Evolutionary conservation across 2,329 filamentous ascomycete species (phyloP), one percentile per base, ranked within the genome.

Genomic region (Cordyceps cicadae): DNA sequence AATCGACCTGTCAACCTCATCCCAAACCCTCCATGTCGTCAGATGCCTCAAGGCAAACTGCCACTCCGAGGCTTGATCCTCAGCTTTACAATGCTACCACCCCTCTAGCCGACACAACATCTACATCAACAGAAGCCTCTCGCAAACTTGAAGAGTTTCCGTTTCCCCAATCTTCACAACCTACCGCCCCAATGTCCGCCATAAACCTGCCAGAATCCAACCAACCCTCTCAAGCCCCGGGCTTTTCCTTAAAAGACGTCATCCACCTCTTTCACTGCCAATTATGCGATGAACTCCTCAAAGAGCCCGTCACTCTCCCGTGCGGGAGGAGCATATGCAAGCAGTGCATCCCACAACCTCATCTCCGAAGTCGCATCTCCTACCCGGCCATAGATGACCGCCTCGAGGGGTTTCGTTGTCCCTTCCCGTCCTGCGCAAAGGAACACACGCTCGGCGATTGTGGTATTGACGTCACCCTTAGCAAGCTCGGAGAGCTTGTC

Each of bases 311-410:
- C 61, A 89, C 89, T 0, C 76, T 96, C 5, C 91, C 92, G 5
- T 97, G 92, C 70, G 91, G 92, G 32, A 84, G 87, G 68, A 87
- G 87, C 12, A 73, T 96, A 12, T 97, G 92, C 75, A 85, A 82
- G 67, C 72, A 73, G 54, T 97, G 92, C 72, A 74, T 96, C 1
- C 92, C 92, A 1, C 74, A 82, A 52, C 75, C 85, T 2, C 82
- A 87, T 67, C 71, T 79, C 17, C 83, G 91, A 50, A 77, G 77
- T 53, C 85, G 90, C 63, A 89, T 96, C 62, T 88, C 90, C 2
- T 96, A 93, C 71, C 91, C 90, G 0, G 85, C 84, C 17, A 80
- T 81, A 1, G 82, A 85, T 7, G 84, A 83, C 48, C 82, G 91
- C 45, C 76, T 85, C 46, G 79, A 84, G 66, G 90, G 87, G 0